Evolutionary conservation across 2,329 filamentous ascomycete species (phyloP).

Genomic region (Blastomyces percursus): DNA sequence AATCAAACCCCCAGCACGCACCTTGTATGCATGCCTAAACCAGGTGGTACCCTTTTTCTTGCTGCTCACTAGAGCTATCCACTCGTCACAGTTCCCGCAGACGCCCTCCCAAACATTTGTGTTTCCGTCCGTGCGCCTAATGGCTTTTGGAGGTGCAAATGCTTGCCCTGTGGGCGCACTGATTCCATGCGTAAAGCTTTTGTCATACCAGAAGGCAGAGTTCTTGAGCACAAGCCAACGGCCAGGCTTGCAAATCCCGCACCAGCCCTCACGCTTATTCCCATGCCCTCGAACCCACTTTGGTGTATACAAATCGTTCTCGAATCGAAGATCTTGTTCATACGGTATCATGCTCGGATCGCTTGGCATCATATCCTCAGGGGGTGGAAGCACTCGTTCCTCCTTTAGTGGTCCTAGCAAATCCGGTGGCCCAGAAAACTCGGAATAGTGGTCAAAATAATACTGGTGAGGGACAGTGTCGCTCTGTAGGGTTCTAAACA

Average conservation of each 20-base stretch:
- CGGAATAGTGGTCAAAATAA: constrained; percentile 50
- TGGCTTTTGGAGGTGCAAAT: constrained; percentile 67
- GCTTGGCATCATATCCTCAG: constrained; percentile 69
- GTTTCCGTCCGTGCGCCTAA: constrained; percentile 65
- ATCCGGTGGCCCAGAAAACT: constrained; percentile 64
- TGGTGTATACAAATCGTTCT: constrained; percentile 72
- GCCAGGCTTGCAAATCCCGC: constrained; percentile 74
- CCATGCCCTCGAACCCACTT: constrained; percentile 75
- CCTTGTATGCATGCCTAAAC: constrained; percentile 85
- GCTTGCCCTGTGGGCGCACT: constrained; percentile 68
- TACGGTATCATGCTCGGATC: constrained; percentile 66
- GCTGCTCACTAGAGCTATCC: constrained; percentile 45
- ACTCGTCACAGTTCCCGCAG: constrained; percentile 27
- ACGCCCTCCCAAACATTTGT: constrained; percentile 41
- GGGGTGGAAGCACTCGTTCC: constrained; percentile 61
- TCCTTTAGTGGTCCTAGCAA: constrained; percentile 64
- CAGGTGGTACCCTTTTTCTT: constrained; percentile 90
- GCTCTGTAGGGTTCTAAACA: constrained; percentile 64
- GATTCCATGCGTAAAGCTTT: constrained; percentile 79
- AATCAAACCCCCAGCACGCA: constrained; percentile 28
- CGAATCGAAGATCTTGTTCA: constrained; percentile 68
- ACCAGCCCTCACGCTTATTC: constrained; percentile 83
- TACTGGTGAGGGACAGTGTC: constrained; percentile 58
- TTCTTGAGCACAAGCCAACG: constrained; percentile 83
- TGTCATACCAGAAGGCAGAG: constrained; percentile 88